Conservation (phyloP, 2,329 filamentous ascomycete genomes). For the Diplocarpon mali region DNA sequence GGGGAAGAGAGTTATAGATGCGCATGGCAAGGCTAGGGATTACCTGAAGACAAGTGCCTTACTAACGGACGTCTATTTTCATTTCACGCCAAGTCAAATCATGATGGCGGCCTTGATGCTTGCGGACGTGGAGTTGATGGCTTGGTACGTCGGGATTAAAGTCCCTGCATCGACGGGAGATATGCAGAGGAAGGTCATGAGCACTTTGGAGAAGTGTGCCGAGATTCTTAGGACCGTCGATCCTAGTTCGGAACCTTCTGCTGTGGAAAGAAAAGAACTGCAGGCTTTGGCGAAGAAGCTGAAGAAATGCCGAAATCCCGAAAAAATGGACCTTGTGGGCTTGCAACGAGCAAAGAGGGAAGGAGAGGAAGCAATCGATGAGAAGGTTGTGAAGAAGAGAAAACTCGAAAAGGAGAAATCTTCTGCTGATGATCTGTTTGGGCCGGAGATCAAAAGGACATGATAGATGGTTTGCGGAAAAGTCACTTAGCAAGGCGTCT, state of each 20-base stretch:
- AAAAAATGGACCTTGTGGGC: slow-evolving; percentile 60
- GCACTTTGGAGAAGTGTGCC: slow-evolving; percentile 38
- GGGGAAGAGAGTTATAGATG: slow-evolving; percentile 40
- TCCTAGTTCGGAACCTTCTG: slow-evolving; percentile 21
- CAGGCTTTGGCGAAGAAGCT: slow-evolving; percentile 56
- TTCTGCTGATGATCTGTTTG: slow-evolving; percentile 27
- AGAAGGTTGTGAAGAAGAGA: slow-evolving; percentile 29
- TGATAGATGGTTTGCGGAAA: slow-evolving; percentile 4
- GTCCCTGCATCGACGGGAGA: slow-evolving; percentile 21
- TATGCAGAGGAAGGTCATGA: slow-evolving; percentile 37
- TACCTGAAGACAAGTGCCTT: slow-evolving; percentile 70
- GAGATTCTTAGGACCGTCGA: slow-evolving; percentile 45
- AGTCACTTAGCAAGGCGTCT: slow-evolving; percentile 20
- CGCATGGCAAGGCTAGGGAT: slow-evolving; percentile 62
- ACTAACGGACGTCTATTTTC: slow-evolving; percentile 92
- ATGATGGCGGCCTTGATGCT: slow-evolving; percentile 73
- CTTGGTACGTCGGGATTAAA: slow-evolving; percentile 25
- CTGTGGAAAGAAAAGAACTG: slow-evolving; percentile 34
- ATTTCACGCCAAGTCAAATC: slow-evolving; percentile 90
- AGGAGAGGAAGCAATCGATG: slow-evolving; percentile 23
- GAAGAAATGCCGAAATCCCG: slow-evolving; percentile 62
- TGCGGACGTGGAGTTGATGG: slow-evolving; percentile 52
- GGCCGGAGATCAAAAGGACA: slow-evolving; percentile 19
- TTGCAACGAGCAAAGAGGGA: slow-evolving; percentile 49
- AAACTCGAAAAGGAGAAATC: slow-evolving; percentile 32